phyloP scores from a whole-genome alignment of 441 rosid species.

The Populus trichocarpa region DNA sequence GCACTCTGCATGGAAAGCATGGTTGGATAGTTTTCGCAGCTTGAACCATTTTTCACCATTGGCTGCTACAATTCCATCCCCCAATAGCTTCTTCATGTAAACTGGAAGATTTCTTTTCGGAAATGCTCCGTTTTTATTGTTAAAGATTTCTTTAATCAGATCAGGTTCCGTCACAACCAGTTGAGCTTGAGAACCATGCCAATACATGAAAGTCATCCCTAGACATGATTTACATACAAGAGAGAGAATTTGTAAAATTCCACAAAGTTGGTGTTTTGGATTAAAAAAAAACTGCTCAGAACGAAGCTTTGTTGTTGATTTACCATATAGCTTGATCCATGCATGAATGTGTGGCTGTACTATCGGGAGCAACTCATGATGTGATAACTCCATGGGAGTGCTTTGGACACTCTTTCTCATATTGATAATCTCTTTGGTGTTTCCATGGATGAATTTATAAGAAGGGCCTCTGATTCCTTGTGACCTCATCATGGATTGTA shows the following conservation, averaged over 20 bases:
- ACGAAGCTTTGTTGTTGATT: neutral
- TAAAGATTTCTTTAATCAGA: constrained; percentile 25
- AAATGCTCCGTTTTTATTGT: constrained; percentile 22
- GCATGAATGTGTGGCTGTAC: constrained; percentile 29
- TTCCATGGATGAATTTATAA: constrained; percentile 33
- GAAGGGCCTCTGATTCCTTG: constrained; percentile 38
- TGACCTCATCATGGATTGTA: constrained; percentile 19
- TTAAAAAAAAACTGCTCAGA: neutral
- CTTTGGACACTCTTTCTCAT: constrained; percentile 16
- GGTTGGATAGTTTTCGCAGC: constrained; percentile 35
- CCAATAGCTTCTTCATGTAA: constrained; percentile 19
- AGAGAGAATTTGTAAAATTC: no score
- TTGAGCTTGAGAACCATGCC: constrained; percentile 34
- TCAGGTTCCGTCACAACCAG: constrained; percentile 31
- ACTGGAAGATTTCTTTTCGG: neutral
- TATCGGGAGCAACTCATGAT: constrained; percentile 18
- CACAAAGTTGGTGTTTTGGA: no score
- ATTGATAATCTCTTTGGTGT: constrained; percentile 24
- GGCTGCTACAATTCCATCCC: constrained; percentile 38
- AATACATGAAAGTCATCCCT: constrained; percentile 34
- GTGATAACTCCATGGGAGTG: constrained; percentile 25
- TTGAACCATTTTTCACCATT: constrained; percentile 36
- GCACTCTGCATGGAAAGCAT: constrained; percentile 35
- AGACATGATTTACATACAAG: neutral
- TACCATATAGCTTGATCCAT: constrained; percentile 34